These are phyloP conservation scores for Kluyveromyces sp. DNA, from an alignment of 1,139 yeast species.

Conservation along the genomic window DNA sequence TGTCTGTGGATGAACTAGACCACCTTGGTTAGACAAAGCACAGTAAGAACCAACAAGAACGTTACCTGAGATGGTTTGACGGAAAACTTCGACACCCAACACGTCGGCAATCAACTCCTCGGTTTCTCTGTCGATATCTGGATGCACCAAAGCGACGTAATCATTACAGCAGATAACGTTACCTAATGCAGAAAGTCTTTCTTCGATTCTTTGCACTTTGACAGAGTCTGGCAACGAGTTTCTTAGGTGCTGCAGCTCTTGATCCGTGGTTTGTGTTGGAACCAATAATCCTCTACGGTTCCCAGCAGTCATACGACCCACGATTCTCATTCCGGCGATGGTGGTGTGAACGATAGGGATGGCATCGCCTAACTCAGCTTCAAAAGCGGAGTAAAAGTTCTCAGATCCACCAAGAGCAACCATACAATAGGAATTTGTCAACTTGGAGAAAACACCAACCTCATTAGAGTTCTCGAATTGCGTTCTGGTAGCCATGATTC, in stretches of 20 bases:
- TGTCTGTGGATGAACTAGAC: constrained; percentile 96
- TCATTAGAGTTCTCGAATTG: constrained; percentile 96
- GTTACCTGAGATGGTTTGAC: constrained; percentile 98
- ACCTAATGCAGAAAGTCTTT: constrained; percentile 92
- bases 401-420: constrained; percentile 98
- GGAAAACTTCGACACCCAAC: constrained; percentile 97
- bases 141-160: constrained; percentile 97
- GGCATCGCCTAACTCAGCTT: constrained; percentile 94
- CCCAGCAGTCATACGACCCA: constrained; percentile 98
- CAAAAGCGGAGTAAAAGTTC: constrained; percentile 94
- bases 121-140: constrained; percentile 98
- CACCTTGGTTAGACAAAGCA: constrained; percentile 93
- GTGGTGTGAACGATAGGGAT: constrained; percentile 96
- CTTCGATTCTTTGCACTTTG: constrained; percentile 96
- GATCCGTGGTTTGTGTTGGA: constrained; percentile 98
- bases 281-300: constrained; percentile 95
- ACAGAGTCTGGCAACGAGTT: constrained; percentile 95
- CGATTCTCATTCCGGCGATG: constrained; percentile 95
- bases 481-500: constrained; percentile 51
- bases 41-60: constrained; percentile 97
- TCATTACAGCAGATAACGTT: constrained; percentile 98
- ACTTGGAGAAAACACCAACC: constrained; percentile 94
- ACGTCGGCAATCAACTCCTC: constrained; percentile 98
- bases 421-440: constrained; percentile 92
- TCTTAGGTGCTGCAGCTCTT: constrained; percentile 94